Evolutionary conservation across 129 eudicot species (phyloP).

Genomic region (Flaveria robusta): DNA sequence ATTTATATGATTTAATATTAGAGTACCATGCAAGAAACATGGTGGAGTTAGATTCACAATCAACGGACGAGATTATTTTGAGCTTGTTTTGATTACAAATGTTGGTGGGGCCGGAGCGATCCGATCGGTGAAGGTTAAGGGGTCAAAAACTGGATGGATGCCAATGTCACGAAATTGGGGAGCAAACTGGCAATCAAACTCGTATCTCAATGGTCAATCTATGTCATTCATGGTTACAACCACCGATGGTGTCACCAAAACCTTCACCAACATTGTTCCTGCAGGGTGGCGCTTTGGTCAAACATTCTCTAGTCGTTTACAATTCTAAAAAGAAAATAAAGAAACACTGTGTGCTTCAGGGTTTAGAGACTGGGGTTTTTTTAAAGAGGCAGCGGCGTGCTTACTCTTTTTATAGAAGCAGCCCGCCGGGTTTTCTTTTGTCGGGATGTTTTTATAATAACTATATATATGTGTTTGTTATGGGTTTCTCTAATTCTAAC

Average conservation of each 20-base stretch:
- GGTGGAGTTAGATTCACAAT: conserved; percentile 92
- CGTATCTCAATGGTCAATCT: conserved; percentile 68
- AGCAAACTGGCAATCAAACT: conserved; percentile 79
- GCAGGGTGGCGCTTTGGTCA: conserved; percentile 73
- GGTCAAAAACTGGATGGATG: conserved; percentile 62
- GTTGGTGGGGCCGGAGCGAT: conserved; percentile 77
- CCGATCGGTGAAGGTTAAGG: conserved; percentile 62
- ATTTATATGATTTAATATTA: conserved; percentile 29
- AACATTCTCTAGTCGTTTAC: conserved; percentile 54
- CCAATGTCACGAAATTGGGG: conserved; percentile 91
- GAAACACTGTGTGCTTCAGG: conserved; percentile 13
- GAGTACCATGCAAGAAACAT: conserved; percentile 75
- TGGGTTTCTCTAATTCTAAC: conserved; percentile 25
- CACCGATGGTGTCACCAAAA: conserved; percentile 63
- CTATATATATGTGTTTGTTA: conserved; percentile 25
- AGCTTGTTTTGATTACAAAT: conserved; percentile 70
- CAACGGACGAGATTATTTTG: conserved; percentile 73
- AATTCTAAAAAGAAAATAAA: conserved; percentile 42
- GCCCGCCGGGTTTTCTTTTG: conserved; percentile 59
- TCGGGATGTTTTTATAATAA: conserved; percentile 27
- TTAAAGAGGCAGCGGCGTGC: conserved; percentile 67
- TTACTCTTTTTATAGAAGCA: conserved; percentile 66
- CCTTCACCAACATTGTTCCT: conserved; percentile 56
- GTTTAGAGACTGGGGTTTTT: conserved; percentile 42
- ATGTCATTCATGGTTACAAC: conserved; percentile 84